Evolutionary conservation across 179 eudicot genomes (phyloP).

Genomic region (Beta corolliflora): DNA sequence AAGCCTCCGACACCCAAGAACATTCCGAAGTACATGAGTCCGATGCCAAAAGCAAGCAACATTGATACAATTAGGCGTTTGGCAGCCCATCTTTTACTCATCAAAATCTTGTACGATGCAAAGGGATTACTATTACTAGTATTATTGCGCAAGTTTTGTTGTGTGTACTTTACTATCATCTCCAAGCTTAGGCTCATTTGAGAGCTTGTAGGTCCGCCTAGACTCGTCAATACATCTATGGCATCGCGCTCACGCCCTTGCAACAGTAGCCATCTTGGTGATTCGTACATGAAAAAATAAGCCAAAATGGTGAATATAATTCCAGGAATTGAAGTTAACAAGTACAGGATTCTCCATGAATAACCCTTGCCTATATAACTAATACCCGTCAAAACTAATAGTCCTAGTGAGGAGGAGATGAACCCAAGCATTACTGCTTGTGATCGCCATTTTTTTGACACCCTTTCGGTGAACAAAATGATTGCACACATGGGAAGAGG

Average conservation of each 20-base stretch:
- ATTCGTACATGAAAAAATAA: conserved; percentile 20
- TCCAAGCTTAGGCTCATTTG: too few species aligned
- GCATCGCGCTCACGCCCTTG: conserved; percentile 20
- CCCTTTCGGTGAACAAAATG: conserved; percentile 21
- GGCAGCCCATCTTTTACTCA: conserved; percentile 25
- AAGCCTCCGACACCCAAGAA: conserved; percentile 32
- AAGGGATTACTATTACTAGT: not conserved
- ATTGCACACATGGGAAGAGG: conserved; percentile 15
- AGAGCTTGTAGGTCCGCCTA: not conserved
- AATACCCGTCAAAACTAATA: conserved; percentile 18
- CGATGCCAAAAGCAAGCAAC: conserved; percentile 26
- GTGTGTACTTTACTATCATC: not conserved
- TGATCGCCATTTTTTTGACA: conserved; percentile 19
- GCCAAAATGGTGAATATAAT: conserved; percentile 7
- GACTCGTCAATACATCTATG: conserved; percentile 1
- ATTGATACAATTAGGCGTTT: conserved; percentile 22
- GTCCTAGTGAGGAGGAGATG: conserved; percentile 11
- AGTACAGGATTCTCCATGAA: conserved; percentile 28
- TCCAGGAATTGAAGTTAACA: conserved; percentile 32
- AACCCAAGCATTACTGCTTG: conserved; percentile 15
- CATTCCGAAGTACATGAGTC: conserved; percentile 31
- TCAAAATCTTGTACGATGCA: conserved; percentile 9
- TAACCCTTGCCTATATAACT: not conserved
- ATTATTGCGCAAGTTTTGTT: not conserved
- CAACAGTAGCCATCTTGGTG: conserved; percentile 34